A percentile compares a stretch with the other conserved stretches of the same genome.
phyloP scores from a whole-genome alignment of 169 alveolate genomes.

The Plasmodium knowlesi region DNA sequence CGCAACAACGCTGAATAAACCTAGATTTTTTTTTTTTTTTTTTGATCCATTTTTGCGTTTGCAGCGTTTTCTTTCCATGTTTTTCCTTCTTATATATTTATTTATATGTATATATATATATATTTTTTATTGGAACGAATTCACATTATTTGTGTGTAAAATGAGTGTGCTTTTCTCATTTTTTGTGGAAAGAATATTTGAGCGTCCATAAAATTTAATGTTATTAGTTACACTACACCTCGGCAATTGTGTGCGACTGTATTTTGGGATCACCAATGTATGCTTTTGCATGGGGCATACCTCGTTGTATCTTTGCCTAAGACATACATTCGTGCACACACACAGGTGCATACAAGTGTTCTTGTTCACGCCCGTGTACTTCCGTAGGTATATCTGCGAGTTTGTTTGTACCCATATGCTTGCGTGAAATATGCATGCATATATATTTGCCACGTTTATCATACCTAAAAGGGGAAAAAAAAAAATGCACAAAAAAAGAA shows the following conservation, averaged over 20 bases:
- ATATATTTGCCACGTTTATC: background rate
- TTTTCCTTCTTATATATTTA: background rate
- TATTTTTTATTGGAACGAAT: background rate
- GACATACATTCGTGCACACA: background rate
- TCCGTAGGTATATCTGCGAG: conserved; percentile 4
- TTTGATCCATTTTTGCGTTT: background rate
- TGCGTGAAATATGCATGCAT: background rate
- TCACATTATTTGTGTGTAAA: background rate
- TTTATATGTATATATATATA: background rate
- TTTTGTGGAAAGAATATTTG: background rate
- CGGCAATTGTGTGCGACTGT: background rate
- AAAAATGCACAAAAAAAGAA: background rate
- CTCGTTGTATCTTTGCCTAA: background rate
- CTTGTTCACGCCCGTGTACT: background rate
- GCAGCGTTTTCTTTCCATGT: background rate
- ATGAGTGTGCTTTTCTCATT: background rate
- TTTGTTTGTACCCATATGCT: background rate
- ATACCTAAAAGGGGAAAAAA: conserved; percentile 2
- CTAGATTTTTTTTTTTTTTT: background rate
- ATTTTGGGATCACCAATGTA: background rate
- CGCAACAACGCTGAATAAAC: background rate
- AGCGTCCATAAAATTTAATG: background rate
- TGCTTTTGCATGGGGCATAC: background rate
- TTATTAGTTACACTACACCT: background rate
- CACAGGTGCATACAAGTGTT: background rate